Evolutionary conservation across 805 yeast species (phyloP), one percentile per base, ranked within the genome.

Genomic region (Starmerella gropengiesseri): DNA sequence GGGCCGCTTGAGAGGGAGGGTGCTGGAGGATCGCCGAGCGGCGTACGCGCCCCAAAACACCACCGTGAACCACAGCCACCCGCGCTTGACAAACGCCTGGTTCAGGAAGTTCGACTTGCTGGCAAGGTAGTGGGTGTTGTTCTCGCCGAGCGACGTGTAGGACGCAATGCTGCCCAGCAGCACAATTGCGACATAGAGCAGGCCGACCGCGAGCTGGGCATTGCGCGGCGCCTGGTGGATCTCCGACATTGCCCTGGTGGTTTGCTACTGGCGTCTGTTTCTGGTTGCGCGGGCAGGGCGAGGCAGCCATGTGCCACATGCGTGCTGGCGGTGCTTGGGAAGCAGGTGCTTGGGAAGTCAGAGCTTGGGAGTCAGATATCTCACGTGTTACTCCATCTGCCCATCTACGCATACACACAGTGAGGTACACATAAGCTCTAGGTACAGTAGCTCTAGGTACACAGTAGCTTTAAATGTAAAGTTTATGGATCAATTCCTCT

Each of bases 11-110:
- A 21, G 16, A 12, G 31, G 5, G 23, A 16, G 30, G n/a, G 31
- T 12, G 17, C 23, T 31, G n/a, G 23, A 6, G 18, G 5, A 3
- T 7, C 23, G 12, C 38, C 46, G 47, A 31, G 36, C 48, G 37
- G 43, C 20, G 40, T 40, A 47, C 43, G 49, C 46, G 16, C 34
- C 29, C 55, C 52, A 55, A 19, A 63, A 69, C 3, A 69, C 68
- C 4, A 71, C 5, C 0, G 75, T 60, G 1, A 94, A 86, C 97
- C 96, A 91, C 13, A 75, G 68, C 97, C 97, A 91, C 2, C 96
- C 97, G 20, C 69, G 70, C 55, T 89, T 91, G 29, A 89, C 95
- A 58, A 91, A 83, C 6, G 71, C 36, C 17, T 69, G 70, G 60
- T 89, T 89, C 47, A 87, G 56, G 14, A 85, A 25, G 56, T 84